Evolutionary conservation across 495 filamentous ascomycete genomes (phyloP).

Genomic region (Penicillium taxi): DNA sequence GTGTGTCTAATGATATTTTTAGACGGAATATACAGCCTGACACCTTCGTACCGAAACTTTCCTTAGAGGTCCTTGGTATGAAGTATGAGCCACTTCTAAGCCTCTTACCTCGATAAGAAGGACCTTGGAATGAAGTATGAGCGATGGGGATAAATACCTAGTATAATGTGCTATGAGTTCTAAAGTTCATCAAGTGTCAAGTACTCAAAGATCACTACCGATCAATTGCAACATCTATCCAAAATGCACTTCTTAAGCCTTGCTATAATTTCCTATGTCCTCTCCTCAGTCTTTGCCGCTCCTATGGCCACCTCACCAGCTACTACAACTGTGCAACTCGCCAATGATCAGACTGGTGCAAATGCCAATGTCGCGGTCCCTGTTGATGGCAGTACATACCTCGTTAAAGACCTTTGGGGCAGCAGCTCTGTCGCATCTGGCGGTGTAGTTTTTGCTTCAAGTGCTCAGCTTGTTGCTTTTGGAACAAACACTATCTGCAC

Average conservation of each 20-base stretch:
- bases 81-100: too few species aligned
- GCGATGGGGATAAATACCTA: too few species aligned
- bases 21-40: too few species aligned
- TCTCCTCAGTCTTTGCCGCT: slow-evolving; percentile 7
- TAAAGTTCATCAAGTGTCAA: too few species aligned
- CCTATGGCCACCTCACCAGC: not conserved
- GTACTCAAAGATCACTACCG: too few species aligned
- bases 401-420: slow-evolving; percentile 19
- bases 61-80: too few species aligned
- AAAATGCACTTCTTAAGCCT: slow-evolving; percentile 16
- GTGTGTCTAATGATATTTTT: too few species aligned
- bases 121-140: too few species aligned
- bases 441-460: slow-evolving; percentile 20
- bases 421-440: slow-evolving; percentile 10
- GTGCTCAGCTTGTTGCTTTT: slow-evolving; percentile 13
- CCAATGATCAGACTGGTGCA: slow-evolving; percentile 17
- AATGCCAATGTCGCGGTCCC: slow-evolving; percentile 14
- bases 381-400: slow-evolving; percentile 13
- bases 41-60: too few species aligned
- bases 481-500: slow-evolving; percentile 14
- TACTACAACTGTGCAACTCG: slow-evolving; percentile 14
- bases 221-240: too few species aligned
- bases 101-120: too few species aligned
- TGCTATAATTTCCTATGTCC: slow-evolving; percentile 9
- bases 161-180: too few species aligned